Conservation (phyloP, 2,329 filamentous ascomycete genomes). For the Stachybotrys chlorohalonatus region DNA sequence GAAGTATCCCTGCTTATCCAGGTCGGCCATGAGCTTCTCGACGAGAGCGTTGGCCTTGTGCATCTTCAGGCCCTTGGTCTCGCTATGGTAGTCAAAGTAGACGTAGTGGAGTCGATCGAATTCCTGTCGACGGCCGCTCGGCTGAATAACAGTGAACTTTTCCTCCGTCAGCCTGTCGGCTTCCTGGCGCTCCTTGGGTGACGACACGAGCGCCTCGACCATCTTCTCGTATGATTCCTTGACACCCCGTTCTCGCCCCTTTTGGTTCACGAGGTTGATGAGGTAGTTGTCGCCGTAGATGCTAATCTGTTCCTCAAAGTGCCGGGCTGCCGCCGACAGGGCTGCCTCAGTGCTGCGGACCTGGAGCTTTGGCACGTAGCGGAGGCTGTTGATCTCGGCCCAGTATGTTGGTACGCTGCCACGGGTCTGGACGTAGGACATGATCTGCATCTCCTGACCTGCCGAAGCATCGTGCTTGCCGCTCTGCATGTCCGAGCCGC, state of each 20-base stretch:
- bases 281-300: conserved; percentile 95
- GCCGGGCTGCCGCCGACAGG: conserved; percentile 66
- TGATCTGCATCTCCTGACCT: conserved; percentile 72
- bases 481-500: conserved; percentile 66
- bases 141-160: conserved; percentile 73
- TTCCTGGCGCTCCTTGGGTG: conserved; percentile 56
- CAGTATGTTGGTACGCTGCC: conserved; percentile 94
- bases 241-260: conserved; percentile 78
- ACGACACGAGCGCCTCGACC: conserved; percentile 64
- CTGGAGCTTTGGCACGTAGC: conserved; percentile 85
- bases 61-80: conserved; percentile 93
- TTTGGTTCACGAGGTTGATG: conserved; percentile 95
- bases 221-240: conserved; percentile 94
- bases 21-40: conserved; percentile 67
- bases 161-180: conserved; percentile 61
- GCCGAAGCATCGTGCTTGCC: conserved; percentile 51
- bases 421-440: conserved; percentile 93
- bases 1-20: conserved; percentile 83
- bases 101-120: conserved; percentile 88
- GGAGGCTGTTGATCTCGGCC: conserved; percentile 89
- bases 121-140: conserved; percentile 45
- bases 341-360: conserved; percentile 78
- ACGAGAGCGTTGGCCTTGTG: conserved; percentile 82
- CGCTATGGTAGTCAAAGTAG: conserved; percentile 97
- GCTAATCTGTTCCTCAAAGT: conserved; percentile 89